phyloP scores from a whole-genome alignment of 2,329 filamentous ascomycete species.

The Aureobasidium zeae region DNA sequence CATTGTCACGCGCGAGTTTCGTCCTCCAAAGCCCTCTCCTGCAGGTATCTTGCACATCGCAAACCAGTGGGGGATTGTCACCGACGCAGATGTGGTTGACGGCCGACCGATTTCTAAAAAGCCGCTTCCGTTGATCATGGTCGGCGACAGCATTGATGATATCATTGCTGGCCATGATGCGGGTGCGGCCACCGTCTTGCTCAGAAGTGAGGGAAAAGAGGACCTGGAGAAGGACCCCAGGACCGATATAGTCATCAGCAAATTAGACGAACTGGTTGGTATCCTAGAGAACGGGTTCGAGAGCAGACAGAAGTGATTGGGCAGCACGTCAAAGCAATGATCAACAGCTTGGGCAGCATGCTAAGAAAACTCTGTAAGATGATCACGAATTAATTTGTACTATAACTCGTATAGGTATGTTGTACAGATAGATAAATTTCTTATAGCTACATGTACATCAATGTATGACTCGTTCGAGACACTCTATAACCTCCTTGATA shows the following conservation, averaged over 20 bases:
- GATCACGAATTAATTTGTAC: not conserved
- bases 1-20: conserved; percentile 75
- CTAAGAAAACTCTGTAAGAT: not conserved
- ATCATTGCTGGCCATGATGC: conserved; percentile 78
- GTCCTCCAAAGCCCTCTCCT: conserved; percentile 76
- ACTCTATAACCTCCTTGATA: too few relatives aligned
- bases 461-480: too few relatives aligned
- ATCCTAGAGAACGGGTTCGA: conserved; percentile 23
- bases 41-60: conserved; percentile 84
- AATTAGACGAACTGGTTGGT: conserved; percentile 27
- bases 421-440: too few relatives aligned
- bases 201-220: conserved; percentile 38
- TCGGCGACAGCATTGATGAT: conserved; percentile 69
- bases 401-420: too few relatives aligned
- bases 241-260: conserved; percentile 27
- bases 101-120: conserved; percentile 6
- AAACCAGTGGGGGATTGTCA: conserved; percentile 55
- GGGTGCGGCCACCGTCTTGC: conserved; percentile 80
- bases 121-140: conserved; percentile 39
- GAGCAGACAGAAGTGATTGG: conserved; percentile 7
- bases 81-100: conserved; percentile 28
- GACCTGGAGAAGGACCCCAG: conserved; percentile 27
- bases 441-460: too few relatives aligned
- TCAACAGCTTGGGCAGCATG: not conserved
- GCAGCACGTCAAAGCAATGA: too few relatives aligned